Conservation (phyloP, 345 rosid genomes). For the Cochlearia excelsa region DNA sequence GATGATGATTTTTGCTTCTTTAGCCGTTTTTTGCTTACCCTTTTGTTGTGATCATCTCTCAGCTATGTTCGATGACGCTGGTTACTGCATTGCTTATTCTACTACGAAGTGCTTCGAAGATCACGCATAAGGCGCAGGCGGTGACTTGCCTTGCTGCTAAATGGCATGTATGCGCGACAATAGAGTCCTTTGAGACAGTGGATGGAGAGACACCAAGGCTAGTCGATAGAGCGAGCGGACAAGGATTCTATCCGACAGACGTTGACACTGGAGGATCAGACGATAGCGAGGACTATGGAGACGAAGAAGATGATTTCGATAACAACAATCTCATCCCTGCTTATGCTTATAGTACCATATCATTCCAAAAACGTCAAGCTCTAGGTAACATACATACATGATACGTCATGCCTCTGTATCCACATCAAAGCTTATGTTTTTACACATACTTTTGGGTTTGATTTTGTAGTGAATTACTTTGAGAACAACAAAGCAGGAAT, state of each 20-base stretch:
- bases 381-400: conserved; percentile 47
- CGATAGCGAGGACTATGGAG: conserved; percentile 54
- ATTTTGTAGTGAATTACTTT: conserved; percentile 69
- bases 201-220: conserved; percentile 72
- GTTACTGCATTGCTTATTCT: conserved; percentile 61
- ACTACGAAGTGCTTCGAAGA: conserved; percentile 79
- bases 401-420: background rate
- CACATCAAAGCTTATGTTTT: conserved; percentile 10
- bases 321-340: conserved; percentile 64
- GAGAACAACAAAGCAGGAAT: conserved; percentile 93
- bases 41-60: conserved; percentile 25
- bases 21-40: conserved; percentile 10
- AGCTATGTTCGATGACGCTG: conserved; percentile 80
- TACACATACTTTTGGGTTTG: background rate
- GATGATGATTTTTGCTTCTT: conserved; percentile 5
- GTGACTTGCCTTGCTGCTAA: conserved; percentile 87
- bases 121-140: conserved; percentile 89
- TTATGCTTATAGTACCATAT: conserved; percentile 66
- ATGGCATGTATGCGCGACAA: conserved; percentile 89
- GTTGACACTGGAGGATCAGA: conserved; percentile 49
- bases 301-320: conserved; percentile 84
- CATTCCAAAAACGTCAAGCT: conserved; percentile 91
- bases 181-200: conserved; percentile 55
- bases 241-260: conserved; percentile 32
- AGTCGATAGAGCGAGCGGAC: conserved; percentile 23